Evolutionary conservation across 257 asterid genomes (phyloP).

Genomic region (Fraxinus quadrangulata): DNA sequence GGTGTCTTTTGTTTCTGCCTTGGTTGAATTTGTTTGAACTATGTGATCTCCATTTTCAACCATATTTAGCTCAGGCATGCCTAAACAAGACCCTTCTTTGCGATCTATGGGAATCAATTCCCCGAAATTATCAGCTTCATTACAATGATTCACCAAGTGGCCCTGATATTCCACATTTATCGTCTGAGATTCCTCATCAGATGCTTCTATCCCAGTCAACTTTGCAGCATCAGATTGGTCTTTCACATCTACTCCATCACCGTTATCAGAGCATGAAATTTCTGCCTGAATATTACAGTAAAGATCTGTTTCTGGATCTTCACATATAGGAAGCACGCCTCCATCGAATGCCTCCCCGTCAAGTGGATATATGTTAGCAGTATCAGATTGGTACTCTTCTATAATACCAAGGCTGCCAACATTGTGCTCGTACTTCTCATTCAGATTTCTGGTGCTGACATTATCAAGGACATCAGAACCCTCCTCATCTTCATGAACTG

Average conservation of each 20-base stretch:
- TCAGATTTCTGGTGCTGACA: neutral
- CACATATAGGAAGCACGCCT: neutral
- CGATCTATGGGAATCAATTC: constrained; percentile 9
- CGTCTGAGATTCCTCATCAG: constrained; percentile 11
- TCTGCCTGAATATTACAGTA: neutral
- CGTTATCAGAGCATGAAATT: neutral
- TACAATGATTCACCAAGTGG: constrained; percentile 10
- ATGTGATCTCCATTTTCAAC: neutral
- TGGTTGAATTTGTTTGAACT: neutral
- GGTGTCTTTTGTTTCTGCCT: constrained; percentile 26
- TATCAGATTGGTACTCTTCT: neutral
- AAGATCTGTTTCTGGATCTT: neutral
- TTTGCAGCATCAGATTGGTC: constrained; percentile 1
- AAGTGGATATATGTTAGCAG: neutral
- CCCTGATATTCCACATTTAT: neutral
- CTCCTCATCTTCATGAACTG: constrained; percentile 17
- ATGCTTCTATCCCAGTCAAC: neutral
- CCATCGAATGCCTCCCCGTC: neutral
- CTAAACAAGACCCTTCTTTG: constrained; percentile 22
- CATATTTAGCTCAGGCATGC: neutral
- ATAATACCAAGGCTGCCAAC: neutral
- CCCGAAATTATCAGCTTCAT: constrained; percentile 6
- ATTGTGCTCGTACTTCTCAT: neutral
- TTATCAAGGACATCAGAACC: constrained; percentile 1
- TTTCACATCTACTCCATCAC: neutral